Evolutionary conservation across 257 asterid genomes (phyloP).

Genomic region (Solanum rostratum): DNA sequence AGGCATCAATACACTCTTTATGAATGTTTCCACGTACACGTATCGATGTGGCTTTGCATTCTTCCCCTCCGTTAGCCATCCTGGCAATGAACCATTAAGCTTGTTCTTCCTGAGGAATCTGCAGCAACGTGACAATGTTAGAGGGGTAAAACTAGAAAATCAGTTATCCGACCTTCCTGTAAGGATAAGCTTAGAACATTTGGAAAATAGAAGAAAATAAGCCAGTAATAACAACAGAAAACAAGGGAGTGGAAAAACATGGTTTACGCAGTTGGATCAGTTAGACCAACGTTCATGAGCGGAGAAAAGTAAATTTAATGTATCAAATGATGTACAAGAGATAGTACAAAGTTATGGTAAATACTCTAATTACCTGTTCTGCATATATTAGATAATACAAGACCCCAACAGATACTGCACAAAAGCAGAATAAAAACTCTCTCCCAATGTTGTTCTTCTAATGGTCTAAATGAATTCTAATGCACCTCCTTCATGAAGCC

Average conservation of each 20-base stretch:
- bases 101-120: constrained; percentile 11
- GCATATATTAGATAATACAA: not conserved
- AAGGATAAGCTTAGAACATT: not conserved
- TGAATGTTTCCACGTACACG: not conserved
- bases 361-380: not conserved
- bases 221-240: not conserved
- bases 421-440: not conserved
- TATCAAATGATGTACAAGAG: not conserved
- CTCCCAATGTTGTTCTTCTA: not conserved
- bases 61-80: not conserved
- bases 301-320: not conserved
- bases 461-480: not conserved
- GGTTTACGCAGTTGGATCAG: not conserved
- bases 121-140: not conserved
- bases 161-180: not conserved
- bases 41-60: not conserved
- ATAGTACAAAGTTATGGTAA: not conserved
- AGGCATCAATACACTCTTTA: not conserved
- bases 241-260: not conserved
- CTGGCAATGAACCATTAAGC: not conserved
- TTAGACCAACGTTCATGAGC: not conserved
- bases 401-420: not conserved
- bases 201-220: not conserved
- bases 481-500: not conserved
- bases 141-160: not conserved